Evolutionary conservation across 2,329 filamentous ascomycete genomes (phyloP).

Genomic region (Massarina eburnea): DNA sequence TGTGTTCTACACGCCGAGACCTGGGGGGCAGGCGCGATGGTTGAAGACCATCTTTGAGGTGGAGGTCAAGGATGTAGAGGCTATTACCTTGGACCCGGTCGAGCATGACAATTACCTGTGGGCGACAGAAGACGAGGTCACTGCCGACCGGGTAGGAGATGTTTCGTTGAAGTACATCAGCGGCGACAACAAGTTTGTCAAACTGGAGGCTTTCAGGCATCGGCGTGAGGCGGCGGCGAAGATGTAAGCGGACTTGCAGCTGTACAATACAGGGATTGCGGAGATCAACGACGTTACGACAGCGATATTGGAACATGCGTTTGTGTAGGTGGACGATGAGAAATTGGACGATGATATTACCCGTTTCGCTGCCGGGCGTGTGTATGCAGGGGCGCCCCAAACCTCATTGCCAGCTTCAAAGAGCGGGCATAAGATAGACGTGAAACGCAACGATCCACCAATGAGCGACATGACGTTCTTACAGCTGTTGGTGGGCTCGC

Average conservation of each 20-base stretch:
- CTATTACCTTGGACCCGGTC: conserved; percentile 38
- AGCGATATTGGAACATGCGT: too few relatives aligned
- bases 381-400: too few relatives aligned
- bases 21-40: conserved; percentile 29
- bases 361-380: too few relatives aligned
- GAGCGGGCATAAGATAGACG: neutral
- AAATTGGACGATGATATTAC: too few relatives aligned
- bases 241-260: neutral
- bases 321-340: too few relatives aligned
- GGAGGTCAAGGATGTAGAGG: conserved; percentile 25
- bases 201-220: conserved; percentile 37
- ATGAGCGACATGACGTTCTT: neutral
- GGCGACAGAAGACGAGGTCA: conserved; percentile 45
- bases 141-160: conserved; percentile 27
- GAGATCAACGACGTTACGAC: neutral
- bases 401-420: too few relatives aligned
- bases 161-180: conserved; percentile 34
- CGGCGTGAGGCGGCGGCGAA: conserved; percentile 7
- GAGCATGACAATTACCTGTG: conserved; percentile 48
- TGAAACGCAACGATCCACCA: neutral
- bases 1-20: conserved; percentile 24
- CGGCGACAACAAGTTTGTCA: conserved; percentile 32
- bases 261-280: neutral
- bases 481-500: neutral
- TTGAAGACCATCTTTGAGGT: conserved; percentile 40